Conservation (phyloP, 2,329 filamentous ascomycete genomes). For the Parastagonospora nodorum region DNA sequence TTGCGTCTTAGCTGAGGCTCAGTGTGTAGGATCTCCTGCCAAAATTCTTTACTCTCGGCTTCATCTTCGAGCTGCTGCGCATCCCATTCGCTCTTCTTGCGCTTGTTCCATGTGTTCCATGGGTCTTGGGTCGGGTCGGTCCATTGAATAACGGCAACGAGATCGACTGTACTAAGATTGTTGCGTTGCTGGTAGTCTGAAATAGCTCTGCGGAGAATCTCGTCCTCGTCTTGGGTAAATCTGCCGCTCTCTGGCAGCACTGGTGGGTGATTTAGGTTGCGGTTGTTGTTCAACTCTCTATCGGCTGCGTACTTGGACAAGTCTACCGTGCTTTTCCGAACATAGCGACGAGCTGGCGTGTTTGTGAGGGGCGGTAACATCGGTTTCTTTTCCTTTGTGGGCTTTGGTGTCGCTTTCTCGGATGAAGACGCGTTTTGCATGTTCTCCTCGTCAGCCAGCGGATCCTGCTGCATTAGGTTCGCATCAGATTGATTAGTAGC, state of each 20-base stretch:
- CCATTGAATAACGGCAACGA: conserved; percentile 30
- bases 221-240: conserved; percentile 27
- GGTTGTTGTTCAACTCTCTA: conserved; percentile 11
- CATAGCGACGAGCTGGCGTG: background rate
- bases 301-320: conserved; percentile 15
- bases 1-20: conserved; percentile 39
- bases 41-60: conserved; percentile 30
- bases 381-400: background rate
- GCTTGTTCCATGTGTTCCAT: background rate
- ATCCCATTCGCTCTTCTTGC: conserved; percentile 1
- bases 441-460: background rate
- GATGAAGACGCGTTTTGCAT: background rate
- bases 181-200: conserved; percentile 24
- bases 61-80: conserved; percentile 6
- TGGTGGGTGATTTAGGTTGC: conserved; percentile 17
- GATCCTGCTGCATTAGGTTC: background rate
- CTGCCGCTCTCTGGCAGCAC: conserved; percentile 19
- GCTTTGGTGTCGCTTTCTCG: background rate
- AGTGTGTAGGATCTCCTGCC: conserved; percentile 36
- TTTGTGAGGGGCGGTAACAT: background rate
- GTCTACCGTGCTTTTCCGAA: background rate
- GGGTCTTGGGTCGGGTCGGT: conserved; percentile 2
- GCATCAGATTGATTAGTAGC: background rate
- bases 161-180: conserved; percentile 14
- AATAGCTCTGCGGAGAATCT: conserved; percentile 29